These are phyloP conservation scores for Colletotrichum paranaense DNA, from an alignment of 2,329 filamentous ascomycete genomes.

Conservation along the genomic window DNA sequence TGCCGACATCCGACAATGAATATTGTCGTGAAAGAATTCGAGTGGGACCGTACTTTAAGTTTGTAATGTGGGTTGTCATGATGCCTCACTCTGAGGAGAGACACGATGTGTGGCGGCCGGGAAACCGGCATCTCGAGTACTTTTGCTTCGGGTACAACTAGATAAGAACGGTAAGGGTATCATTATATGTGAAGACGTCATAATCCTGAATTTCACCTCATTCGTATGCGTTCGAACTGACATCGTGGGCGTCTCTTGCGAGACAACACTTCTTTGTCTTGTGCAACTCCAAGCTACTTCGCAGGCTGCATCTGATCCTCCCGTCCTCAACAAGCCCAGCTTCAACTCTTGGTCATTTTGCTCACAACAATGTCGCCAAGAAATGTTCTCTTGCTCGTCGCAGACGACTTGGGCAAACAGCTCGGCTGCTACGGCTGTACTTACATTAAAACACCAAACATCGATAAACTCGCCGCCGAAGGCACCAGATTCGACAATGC, in stretches of 20 bases:
- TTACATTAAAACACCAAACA: constrained; percentile 49
- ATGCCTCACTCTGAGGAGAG: not conserved
- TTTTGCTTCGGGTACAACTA: not conserved
- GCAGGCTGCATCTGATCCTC: too few species aligned
- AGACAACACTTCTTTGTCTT: not conserved
- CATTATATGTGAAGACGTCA: not conserved
- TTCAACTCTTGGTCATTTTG: not conserved
- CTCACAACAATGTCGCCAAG: constrained; percentile 31
- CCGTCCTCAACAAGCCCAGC: too few species aligned
- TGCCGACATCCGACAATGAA: not conserved
- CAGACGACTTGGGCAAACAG: constrained; percentile 54
- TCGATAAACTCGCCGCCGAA: constrained; percentile 52
- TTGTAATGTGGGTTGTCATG: not conserved
- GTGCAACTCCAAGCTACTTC: not conserved
- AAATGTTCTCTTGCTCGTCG: constrained; percentile 53
- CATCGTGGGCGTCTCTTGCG: not conserved
- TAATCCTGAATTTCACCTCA: not conserved
- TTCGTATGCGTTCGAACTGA: not conserved
- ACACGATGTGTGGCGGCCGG: not conserved
- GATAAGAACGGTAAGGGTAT: not conserved
- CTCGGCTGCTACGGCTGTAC: constrained; percentile 49
- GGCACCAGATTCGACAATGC: constrained; percentile 51
- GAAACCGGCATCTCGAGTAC: not conserved
- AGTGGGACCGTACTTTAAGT: not conserved
- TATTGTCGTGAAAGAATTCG: not conserved